phyloP scores from a whole-genome alignment of 2,329 filamentous ascomycete species.

The Penicillium sp. region DNA sequence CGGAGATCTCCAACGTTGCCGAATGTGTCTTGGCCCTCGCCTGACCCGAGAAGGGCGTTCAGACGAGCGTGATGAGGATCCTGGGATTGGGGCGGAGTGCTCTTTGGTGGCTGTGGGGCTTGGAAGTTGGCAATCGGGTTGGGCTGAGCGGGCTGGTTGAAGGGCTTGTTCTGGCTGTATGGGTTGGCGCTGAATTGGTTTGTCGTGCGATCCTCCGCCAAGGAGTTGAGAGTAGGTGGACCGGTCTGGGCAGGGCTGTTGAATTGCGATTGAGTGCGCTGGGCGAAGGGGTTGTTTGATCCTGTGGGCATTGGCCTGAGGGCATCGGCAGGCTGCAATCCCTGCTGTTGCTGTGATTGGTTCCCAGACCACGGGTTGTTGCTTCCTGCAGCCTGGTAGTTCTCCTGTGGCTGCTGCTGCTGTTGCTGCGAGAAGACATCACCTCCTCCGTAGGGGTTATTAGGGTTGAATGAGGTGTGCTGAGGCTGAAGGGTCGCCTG shows the following conservation, averaged over 20 bases:
- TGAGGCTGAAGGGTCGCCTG: constrained; percentile 58
- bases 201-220: constrained; percentile 18
- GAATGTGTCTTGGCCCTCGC: constrained; percentile 95
- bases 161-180: constrained; percentile 40
- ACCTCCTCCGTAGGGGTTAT: constrained; percentile 57
- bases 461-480: constrained; percentile 58
- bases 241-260: constrained; percentile 47
- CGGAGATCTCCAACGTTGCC: constrained; percentile 95
- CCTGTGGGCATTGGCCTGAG: constrained; percentile 85
- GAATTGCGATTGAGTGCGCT: constrained; percentile 60
- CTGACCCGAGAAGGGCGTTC: constrained; percentile 80
- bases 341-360: constrained; percentile 55
- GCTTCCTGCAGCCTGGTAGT: constrained; percentile 71
- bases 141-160: constrained; percentile 40
- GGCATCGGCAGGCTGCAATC: constrained; percentile 58
- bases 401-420: constrained; percentile 55
- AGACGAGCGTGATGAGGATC: constrained; percentile 70
- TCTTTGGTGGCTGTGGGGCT: constrained; percentile 35
- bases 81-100: constrained; percentile 32
- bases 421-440: constrained; percentile 46
- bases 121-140: constrained; percentile 40
- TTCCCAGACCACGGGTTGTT: constrained; percentile 90
- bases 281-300: constrained; percentile 96
- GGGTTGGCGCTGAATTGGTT: constrained; percentile 13
- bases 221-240: constrained; percentile 51